Evolutionary conservation across 129 eudicot species (phyloP).

Genomic region (Scalesia atractyloides): DNA sequence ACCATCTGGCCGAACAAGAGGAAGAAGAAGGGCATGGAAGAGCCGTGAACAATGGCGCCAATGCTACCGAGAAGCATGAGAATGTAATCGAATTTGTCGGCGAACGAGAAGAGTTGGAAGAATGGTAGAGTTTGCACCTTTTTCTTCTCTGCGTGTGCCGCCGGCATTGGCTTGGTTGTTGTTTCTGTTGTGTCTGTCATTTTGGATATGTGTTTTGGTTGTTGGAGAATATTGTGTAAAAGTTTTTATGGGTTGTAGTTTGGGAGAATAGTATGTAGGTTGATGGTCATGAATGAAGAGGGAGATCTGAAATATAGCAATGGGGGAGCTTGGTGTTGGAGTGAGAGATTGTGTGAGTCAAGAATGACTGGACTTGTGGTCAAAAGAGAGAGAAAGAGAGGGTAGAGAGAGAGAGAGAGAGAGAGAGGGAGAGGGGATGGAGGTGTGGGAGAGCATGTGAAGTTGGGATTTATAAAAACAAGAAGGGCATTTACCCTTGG

Average conservation of each 20-base stretch:
- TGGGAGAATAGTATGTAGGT: too few species aligned
- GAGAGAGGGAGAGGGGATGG: background rate
- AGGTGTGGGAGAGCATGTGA: slow-evolving; percentile 12
- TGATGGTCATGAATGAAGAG: background rate
- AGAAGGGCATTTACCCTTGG: background rate
- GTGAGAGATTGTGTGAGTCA: slow-evolving; percentile 24
- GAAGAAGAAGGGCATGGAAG: slow-evolving; percentile 97
- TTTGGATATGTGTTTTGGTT: background rate
- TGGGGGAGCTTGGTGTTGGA: slow-evolving; percentile 26
- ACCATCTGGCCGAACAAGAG: slow-evolving; percentile 91
- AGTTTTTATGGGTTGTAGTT: too few species aligned
- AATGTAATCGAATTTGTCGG: slow-evolving; percentile 63
- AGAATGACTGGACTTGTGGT: slow-evolving; percentile 31
- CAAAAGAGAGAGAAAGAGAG: slow-evolving; percentile 16
- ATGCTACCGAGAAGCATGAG: slow-evolving; percentile 74
- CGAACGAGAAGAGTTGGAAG: slow-evolving; percentile 73
- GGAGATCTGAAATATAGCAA: background rate
- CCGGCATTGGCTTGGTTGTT: slow-evolving; percentile 58
- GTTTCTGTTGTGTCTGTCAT: slow-evolving; percentile 66
- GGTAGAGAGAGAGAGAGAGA: background rate
- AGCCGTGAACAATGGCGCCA: slow-evolving; percentile 90
- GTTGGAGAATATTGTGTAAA: too few species aligned
- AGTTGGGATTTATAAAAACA: slow-evolving; percentile 29
- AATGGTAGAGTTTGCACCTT: slow-evolving; percentile 89
- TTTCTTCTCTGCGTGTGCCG: slow-evolving; percentile 74